A percentile compares a stretch with the other conserved stretches of the same genome.
Conservation (phyloP, 805 yeast genomes). For the Candida peoriensis region DNA sequence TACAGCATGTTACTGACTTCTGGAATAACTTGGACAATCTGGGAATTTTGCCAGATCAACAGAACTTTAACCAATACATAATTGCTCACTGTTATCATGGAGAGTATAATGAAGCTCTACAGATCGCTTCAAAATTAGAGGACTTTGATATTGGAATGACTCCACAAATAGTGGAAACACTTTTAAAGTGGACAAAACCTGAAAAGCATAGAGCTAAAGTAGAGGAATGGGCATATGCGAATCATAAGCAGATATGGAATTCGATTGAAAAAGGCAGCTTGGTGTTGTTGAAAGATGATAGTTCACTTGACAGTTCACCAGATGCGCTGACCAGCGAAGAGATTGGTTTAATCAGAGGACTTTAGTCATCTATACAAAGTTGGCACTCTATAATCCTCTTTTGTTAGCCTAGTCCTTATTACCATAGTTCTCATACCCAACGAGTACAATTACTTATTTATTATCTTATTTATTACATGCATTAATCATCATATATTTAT, state of each 20-base stretch:
- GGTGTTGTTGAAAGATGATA: slow-evolving; percentile 2
- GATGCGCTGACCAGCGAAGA: too few relatives aligned
- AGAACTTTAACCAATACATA: slow-evolving; percentile 53
- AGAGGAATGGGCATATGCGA: slow-evolving; percentile 31
- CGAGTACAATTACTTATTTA: too few relatives aligned
- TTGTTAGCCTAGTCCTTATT: too few relatives aligned
- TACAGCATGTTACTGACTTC: slow-evolving; percentile 52
- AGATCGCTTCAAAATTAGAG: slow-evolving; percentile 41
- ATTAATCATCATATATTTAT: too few relatives aligned
- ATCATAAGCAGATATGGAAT: slow-evolving; percentile 34
- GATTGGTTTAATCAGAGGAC: too few relatives aligned
- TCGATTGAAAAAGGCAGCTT: slow-evolving; percentile 23
- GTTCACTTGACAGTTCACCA: too few relatives aligned
- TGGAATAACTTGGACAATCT: slow-evolving; percentile 52
- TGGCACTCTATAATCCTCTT: too few relatives aligned
- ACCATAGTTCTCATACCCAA: too few relatives aligned
- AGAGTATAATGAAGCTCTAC: slow-evolving; percentile 49
- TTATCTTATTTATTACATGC: too few relatives aligned
- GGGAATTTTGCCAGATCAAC: slow-evolving; percentile 46
- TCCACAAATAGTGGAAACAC: slow-evolving; percentile 38
- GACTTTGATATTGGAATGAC: slow-evolving; percentile 42
- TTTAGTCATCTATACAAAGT: too few relatives aligned
- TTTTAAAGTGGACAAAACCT: slow-evolving; percentile 39
- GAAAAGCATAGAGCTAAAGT: slow-evolving; percentile 14
- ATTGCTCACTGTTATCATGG: slow-evolving; percentile 71